A percentile compares a stretch with the other conserved stretches of the same genome.
Evolutionary conservation across 2,329 filamentous ascomycete genomes (phyloP).

Genomic region (Huntiella savannae): DNA sequence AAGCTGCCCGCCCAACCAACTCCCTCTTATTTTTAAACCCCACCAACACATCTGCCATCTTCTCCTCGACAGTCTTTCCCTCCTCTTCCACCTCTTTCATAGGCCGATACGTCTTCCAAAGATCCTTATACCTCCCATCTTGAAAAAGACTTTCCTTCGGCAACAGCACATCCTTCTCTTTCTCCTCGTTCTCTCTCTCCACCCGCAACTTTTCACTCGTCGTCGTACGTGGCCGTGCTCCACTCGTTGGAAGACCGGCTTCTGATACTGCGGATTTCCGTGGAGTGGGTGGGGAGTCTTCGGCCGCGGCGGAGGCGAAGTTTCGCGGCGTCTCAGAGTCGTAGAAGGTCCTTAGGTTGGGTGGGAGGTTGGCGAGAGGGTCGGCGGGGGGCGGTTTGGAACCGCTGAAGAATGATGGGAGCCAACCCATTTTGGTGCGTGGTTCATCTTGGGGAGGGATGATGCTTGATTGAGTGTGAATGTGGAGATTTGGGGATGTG

Average conservation of each 20-base stretch:
- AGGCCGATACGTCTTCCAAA: conserved; percentile 84
- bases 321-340: conserved; percentile 63
- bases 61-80: conserved; percentile 58
- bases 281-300: conserved; percentile 9
- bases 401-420: conserved; percentile 31
- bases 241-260: conserved; percentile 10
- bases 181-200: conserved; percentile 9
- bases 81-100: conserved; percentile 49
- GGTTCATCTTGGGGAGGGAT: background rate
- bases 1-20: conserved; percentile 57
- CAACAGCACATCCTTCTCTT: conserved; percentile 15
- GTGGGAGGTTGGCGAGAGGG: conserved; percentile 58
- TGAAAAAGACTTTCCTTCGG: conserved; percentile 34
- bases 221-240: background rate
- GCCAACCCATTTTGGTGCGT: conserved; percentile 32
- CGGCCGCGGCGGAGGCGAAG: conserved; percentile 25
- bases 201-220: background rate
- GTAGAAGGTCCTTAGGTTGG: conserved; percentile 67
- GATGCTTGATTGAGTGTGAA: background rate
- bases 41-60: conserved; percentile 60
- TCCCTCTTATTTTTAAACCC: conserved; percentile 67
- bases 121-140: conserved; percentile 53
- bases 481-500: background rate
- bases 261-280: conserved; percentile 8
- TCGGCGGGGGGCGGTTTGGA: conserved; percentile 24